Base-by-base conservation (phyloP, 1,139 yeast species). In the Yamadazyma songkhlaensis region DNA sequence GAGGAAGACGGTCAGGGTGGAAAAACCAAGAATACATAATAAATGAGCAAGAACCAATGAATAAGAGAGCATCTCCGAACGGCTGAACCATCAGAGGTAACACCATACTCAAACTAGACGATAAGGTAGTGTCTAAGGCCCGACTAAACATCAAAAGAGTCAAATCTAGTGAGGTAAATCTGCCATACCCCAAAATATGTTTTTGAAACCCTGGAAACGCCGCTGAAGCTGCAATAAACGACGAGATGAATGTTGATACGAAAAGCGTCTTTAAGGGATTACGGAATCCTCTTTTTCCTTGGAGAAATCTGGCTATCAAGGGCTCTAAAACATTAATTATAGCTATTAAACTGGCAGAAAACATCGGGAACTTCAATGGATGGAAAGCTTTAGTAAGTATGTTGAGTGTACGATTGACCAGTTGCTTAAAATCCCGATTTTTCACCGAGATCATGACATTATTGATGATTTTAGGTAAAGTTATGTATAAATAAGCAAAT, bases 21-120 rank as follows among this genome's bases (percentile, higher is more conserved):
- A 43, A 64, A 44, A 64, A 64, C 71, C 71, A 64, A 22, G 62
- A 46, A 42, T 49, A 62, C 71, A 64, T 64, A 31, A 64, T 63
- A 14, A 56, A 51, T 9, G 59, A 40, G 44, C 64, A 53, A 24
- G 67, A 55, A 2, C 43, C 53, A 14, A 59, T 53, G 35, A 64
- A 64, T 25, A 64, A 47, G 2, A 49, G 38, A 0, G 57, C 67
- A 43, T 64, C 69, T 3, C 68, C 70, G 31, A 43, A 41, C 10
- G 40, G 41, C 29, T 41, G 49, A 9, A 46, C 9, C 6, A 39
- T 11, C 21, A 25, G 32, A 3, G 63, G 62, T 8, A 51, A 43
- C 7, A 54, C 32, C 3, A 43, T 40, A 14, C 55, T 46, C 38
- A 61, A 48, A 4, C 50, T 37, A 3, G 66, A 51, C 2, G 65